phyloP scores from a whole-genome alignment of 2,329 filamentous ascomycete genomes.

The Talaromyces sp. region DNA sequence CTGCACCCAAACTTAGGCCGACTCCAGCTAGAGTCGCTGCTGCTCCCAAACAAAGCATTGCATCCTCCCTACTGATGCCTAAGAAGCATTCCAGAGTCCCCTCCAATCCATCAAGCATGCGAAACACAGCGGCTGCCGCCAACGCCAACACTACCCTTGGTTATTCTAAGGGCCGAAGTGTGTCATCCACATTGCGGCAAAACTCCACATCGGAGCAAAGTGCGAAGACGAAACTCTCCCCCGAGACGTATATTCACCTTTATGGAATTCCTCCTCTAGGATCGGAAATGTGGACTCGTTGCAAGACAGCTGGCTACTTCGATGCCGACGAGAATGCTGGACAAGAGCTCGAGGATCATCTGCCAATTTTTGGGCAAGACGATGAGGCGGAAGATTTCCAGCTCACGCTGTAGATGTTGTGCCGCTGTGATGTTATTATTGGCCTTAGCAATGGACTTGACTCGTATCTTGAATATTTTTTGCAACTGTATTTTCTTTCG shows the following conservation, averaged over 20 bases:
- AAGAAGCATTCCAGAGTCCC: conserved; percentile 51
- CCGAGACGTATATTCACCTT: conserved; percentile 46
- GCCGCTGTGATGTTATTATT: conserved; percentile 1
- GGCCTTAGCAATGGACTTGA: background rate
- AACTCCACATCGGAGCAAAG: conserved; percentile 26
- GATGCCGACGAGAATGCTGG: conserved; percentile 29
- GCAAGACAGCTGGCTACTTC: conserved; percentile 43
- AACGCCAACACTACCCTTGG: conserved; percentile 81
- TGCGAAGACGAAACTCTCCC: conserved; percentile 38
- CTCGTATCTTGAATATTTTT: background rate
- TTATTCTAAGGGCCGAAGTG: conserved; percentile 73
- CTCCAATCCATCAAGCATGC: conserved; percentile 55
- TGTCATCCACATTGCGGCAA: conserved; percentile 35
- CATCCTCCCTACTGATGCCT: conserved; percentile 34
- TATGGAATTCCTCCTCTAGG: conserved; percentile 47
- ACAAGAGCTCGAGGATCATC: conserved; percentile 30
- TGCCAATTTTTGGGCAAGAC: conserved; percentile 41
- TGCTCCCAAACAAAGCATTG: conserved; percentile 41
- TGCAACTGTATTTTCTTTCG: conserved; percentile 8
- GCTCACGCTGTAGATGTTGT: conserved; percentile 37
- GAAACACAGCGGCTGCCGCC: conserved; percentile 63
- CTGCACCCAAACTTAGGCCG: conserved; percentile 33
- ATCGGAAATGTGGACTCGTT: conserved; percentile 48
- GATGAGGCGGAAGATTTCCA: conserved; percentile 45
- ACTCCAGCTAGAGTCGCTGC: conserved; percentile 35